Conservation (phyloP, 202 grass and related monocot genomes). For the Setaria viridis region DNA sequence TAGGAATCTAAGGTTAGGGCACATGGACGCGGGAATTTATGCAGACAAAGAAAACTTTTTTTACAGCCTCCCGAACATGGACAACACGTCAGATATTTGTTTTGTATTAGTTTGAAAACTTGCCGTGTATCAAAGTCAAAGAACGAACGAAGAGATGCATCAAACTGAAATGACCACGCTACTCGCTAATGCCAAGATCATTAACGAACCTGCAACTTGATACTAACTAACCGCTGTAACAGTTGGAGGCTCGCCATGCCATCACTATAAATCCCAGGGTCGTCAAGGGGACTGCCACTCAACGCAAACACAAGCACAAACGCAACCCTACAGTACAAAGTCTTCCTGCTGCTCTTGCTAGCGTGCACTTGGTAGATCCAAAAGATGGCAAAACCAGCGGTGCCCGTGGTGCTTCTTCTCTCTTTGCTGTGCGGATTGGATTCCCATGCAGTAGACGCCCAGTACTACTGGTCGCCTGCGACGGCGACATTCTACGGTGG, state of each 20-base stretch:
- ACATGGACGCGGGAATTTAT: conserved; percentile 46
- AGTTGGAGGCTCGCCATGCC: not conserved
- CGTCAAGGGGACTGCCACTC: not conserved
- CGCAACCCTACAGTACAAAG: not conserved
- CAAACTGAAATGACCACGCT: not conserved
- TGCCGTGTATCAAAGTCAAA: conserved; percentile 46
- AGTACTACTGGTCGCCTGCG: conserved; percentile 37
- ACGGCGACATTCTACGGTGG: conserved; percentile 81
- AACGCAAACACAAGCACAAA: conserved; percentile 17
- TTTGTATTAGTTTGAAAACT: conserved; percentile 45
- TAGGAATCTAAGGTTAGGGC: conserved; percentile 43
- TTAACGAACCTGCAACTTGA: not conserved
- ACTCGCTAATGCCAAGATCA: not conserved
- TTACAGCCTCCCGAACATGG: conserved; percentile 47
- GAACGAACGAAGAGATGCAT: not conserved
- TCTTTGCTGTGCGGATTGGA: conserved; percentile 22
- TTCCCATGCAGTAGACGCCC: conserved; percentile 28
- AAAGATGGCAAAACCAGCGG: conserved; percentile 24
- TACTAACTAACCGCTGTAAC: conserved; percentile 6
- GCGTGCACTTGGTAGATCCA: not conserved
- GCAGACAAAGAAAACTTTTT: not conserved
- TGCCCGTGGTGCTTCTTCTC: conserved; percentile 1
- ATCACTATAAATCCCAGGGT: conserved; percentile 42
- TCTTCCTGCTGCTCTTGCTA: not conserved
- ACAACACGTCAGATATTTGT: conserved; percentile 24